A percentile compares a stretch with the other conserved stretches of the same genome.
Evolutionary conservation across 2,329 filamentous ascomycete genomes (phyloP).

Genomic region (Coniochaeta sp.): DNA sequence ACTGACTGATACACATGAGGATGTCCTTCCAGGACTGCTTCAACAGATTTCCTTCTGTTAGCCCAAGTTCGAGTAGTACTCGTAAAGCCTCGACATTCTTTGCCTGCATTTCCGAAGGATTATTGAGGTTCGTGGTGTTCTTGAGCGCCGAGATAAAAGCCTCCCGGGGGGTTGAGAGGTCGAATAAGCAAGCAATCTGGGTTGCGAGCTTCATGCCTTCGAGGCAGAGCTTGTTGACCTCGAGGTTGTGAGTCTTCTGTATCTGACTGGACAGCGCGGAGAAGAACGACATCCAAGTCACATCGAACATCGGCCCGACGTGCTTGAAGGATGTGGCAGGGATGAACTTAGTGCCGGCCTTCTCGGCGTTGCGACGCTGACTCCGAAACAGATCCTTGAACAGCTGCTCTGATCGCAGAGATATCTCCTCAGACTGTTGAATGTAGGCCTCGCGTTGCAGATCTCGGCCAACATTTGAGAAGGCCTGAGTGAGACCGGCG

Average conservation of each 20-base stretch:
- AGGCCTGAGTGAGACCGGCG: constrained; percentile 76
- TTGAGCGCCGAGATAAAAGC: constrained; percentile 91
- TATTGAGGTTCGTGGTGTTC: constrained; percentile 93
- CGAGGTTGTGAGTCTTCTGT: constrained; percentile 87
- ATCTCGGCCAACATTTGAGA: constrained; percentile 88
- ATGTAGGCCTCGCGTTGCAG: constrained; percentile 87
- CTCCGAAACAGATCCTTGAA: constrained; percentile 91
- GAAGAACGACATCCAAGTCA: constrained; percentile 98
- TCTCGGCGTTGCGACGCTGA: constrained; percentile 72
- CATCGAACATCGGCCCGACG: constrained; percentile 96
- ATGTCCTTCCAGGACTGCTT: constrained; percentile 93
- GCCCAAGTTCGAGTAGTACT: constrained; percentile 82
- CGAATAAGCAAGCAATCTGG: constrained; percentile 87
- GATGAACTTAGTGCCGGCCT: constrained; percentile 69
- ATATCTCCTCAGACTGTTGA: constrained; percentile 92
- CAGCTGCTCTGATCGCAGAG: constrained; percentile 65
- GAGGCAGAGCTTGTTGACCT: constrained; percentile 86
- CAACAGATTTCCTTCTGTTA: constrained; percentile 85
- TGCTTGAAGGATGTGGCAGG: constrained; percentile 91
- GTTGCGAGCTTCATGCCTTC: constrained; percentile 94
- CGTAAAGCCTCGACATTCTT: constrained; percentile 96
- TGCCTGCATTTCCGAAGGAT: constrained; percentile 86
- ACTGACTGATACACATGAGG: constrained; percentile 88
- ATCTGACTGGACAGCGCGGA: constrained; percentile 89
- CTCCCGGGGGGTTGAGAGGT: constrained; percentile 84